phyloP scores from a whole-genome alignment of 177 flowering plant genomes.

The Vitis hybrid region DNA sequence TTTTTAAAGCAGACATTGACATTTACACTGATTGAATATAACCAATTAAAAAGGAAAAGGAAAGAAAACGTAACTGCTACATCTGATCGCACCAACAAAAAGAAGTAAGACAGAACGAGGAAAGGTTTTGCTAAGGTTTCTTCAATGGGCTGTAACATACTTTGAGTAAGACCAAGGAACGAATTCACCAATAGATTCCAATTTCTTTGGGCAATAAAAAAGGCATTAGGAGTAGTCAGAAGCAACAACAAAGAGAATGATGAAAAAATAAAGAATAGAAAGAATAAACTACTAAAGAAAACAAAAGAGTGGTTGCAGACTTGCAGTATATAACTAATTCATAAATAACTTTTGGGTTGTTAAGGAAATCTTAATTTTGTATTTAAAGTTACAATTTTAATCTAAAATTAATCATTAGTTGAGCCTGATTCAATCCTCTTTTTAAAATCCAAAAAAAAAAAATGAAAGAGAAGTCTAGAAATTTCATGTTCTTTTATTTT shows the following conservation, averaged over 20 bases:
- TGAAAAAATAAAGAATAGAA: background rate
- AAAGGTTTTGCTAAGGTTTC: conserved; percentile 13
- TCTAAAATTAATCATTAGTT: too few relatives aligned
- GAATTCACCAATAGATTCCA: background rate
- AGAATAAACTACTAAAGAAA: background rate
- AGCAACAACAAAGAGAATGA: conserved; percentile 5
- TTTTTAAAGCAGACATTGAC: conserved; percentile 15
- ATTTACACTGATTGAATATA: background rate
- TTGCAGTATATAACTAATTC: background rate
- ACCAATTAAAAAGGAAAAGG: conserved; percentile 3
- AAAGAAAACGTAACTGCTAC: conserved; percentile 14
- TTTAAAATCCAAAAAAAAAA: too few relatives aligned
- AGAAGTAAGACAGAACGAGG: conserved; percentile 1
- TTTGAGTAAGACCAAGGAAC: background rate
- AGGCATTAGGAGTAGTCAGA: conserved; percentile 1
- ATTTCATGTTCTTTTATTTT: too few relatives aligned
- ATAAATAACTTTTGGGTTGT: background rate
- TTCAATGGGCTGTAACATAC: conserved; percentile 6
- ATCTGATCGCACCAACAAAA: background rate
- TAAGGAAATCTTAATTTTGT: too few relatives aligned
- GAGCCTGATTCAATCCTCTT: too few relatives aligned
- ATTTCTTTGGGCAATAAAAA: background rate
- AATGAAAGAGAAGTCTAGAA: too few relatives aligned
- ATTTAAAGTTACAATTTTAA: too few relatives aligned
- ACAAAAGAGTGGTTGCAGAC: background rate